Base-by-base conservation (phyloP, 2,329 filamentous ascomycete species). In the Hypomyces perniciosus region DNA sequence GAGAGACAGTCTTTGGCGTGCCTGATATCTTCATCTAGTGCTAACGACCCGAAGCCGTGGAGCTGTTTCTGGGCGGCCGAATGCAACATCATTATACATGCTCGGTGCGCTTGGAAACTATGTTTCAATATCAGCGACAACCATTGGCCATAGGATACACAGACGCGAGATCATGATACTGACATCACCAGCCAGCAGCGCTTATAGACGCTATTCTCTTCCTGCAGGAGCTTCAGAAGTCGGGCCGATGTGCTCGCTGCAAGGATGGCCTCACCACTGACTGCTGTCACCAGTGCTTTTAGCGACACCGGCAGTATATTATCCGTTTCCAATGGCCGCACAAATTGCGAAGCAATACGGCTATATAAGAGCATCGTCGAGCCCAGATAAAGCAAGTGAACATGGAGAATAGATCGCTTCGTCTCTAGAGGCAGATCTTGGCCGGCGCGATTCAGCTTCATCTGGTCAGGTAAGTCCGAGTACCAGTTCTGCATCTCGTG, bases 121-220 rank as follows among this genome's bases (percentile, higher is more conserved):
- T 28, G 12, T 29, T 29, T 20, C 20, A 20, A 43, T 26, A 35
- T 12, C 10, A 13, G 12, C 20, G 27, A n/a, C 10, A 45, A 2
- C 31, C 9, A 37, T 33, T 8, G 12, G 33, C 6, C 5, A n/a
- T 39, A n/a, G 38, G 7, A 30, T n/a, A 26, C 13, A 35, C 9
- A 6, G 8, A 10, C 10, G 5, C 6, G 8, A 13, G 13, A 8
- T 28, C 26, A 8, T 13, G 8, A 28, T 27, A 48, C 50, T 39
- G n/a, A 52, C 50, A 52, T 52, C 10, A 52, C 45, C 39, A 52
- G 44, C 50, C 50, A 52, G 13, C 50, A 52, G 26, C 46, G 43
- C 40, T 48, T 52, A 27, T 48, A 52, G 27, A 52, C 38, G 20
- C 50, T 37, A 8, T 52, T 44, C 6, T 52, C 45, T 12, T 48